phyloP scores from a whole-genome alignment of 2,329 filamentous ascomycete genomes.

The Fusarium domesticum region DNA sequence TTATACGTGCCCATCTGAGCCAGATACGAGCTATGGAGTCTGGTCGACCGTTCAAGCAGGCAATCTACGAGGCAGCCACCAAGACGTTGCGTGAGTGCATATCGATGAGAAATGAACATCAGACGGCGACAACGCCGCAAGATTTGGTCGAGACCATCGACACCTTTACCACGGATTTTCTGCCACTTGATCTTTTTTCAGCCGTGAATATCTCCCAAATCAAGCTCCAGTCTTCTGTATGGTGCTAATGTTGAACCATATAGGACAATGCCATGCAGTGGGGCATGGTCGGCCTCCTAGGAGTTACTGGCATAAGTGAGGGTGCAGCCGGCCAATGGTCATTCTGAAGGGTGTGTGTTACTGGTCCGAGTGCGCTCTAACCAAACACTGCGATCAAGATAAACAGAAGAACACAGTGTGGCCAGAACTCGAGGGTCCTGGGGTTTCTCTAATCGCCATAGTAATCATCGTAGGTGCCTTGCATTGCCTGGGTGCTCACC shows the following conservation, averaged over 20 bases:
- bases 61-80: conserved; percentile 22
- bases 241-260: conserved; percentile 5
- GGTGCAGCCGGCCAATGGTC: conserved; percentile 15
- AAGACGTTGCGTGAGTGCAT: conserved; percentile 21
- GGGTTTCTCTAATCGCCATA: conserved; percentile 43
- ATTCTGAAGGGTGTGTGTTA: too few species aligned
- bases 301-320: conserved; percentile 15
- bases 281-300: conserved; percentile 27
- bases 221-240: not conserved
- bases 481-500: conserved; percentile 60
- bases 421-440: too few species aligned
- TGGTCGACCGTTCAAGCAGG: conserved; percentile 18
- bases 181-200: conserved; percentile 18
- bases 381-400: too few species aligned
- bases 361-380: too few species aligned
- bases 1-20: conserved; percentile 21
- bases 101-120: conserved; percentile 13
- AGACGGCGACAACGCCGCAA: conserved; percentile 16
- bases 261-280: conserved; percentile 26
- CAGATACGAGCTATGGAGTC: conserved; percentile 26
- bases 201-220: conserved; percentile 10
- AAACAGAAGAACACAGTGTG: too few species aligned
- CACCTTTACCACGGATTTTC: conserved; percentile 14
- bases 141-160: conserved; percentile 16
- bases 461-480: conserved; percentile 54